Conservation (phyloP, 1,284 basidiomycete genomes). For the Tausonia pullulans region DNA sequence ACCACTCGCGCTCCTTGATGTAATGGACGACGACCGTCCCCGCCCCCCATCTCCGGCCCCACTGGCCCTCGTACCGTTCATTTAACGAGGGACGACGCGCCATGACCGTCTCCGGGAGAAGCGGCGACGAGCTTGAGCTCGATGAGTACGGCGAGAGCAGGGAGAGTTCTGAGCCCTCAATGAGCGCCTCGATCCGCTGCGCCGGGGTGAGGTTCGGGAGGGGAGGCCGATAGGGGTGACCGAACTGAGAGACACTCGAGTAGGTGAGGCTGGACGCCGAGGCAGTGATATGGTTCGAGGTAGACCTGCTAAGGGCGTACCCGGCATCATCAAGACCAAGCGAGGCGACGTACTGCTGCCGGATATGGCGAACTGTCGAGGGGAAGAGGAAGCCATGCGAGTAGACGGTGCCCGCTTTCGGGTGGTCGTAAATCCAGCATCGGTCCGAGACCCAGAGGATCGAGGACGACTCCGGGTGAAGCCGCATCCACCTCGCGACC, state of each 20-base stretch:
- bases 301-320: no score
- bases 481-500: slow-evolving; percentile 79
- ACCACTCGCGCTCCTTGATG: slow-evolving; percentile 95
- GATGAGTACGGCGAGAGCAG: slow-evolving; percentile 35
- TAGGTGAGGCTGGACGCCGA: slow-evolving; percentile 44
- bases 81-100: slow-evolving; percentile 29
- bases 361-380: slow-evolving; percentile 65
- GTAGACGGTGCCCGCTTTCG: slow-evolving; percentile 84
- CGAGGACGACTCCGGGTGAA: slow-evolving; percentile 67
- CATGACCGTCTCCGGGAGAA: slow-evolving; percentile 20
- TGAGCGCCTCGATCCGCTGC: slow-evolving; percentile 79
- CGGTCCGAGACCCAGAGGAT: slow-evolving; percentile 84
- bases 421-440: slow-evolving; percentile 98
- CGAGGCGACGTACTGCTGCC: slow-evolving; percentile 26
- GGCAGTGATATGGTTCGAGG: no score
- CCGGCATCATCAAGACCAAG: no score
- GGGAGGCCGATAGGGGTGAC: slow-evolving; percentile 63
- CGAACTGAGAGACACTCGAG: slow-evolving; percentile 80
- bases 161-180: slow-evolving; percentile 81
- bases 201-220: slow-evolving; percentile 48
- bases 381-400: slow-evolving; percentile 97
- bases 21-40: slow-evolving; percentile 94
- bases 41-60: slow-evolving; percentile 50
- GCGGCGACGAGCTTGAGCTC: slow-evolving; percentile 34
- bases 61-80: slow-evolving; percentile 49